Evolutionary conservation across 176 grass and related monocot species (phyloP), one percentile per base, ranked within the genome.

Genomic region (Avena atlantica): DNA sequence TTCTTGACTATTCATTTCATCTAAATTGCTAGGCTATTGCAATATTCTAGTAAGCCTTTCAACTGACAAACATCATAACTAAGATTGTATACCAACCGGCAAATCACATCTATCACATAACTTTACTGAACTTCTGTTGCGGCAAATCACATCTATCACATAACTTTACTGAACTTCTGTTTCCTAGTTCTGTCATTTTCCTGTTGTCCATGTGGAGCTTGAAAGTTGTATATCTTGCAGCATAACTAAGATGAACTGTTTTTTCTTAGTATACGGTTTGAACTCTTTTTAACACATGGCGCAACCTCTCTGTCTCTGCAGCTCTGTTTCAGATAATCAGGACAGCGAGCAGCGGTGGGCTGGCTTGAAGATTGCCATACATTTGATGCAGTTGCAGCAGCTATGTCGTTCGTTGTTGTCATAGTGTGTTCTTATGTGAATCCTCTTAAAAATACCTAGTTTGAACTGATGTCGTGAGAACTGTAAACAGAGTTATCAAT

Each of bases 321-420:
- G 91, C 91, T 9, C 80, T 92, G 62, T 92, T 92, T 72, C 91
- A 92, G 88, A 90, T 92, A 71, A 92, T 92, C 77, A 84, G 91
- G 85, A 92, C 85, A 0, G 91, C 88, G 0, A 87, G 88, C 16
- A 92, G 81, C 5, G 81, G 91, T 0, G 91, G 91, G 20, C 51
- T 90, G 88, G 81, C 91, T 20, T 92, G 71, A 84, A 21, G 29
- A 11, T 6, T 15, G 51, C 76, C 31, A 91, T 81, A 76, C 61
- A 85, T 77, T 81, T 29, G 67, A 81, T 57, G 36, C 68, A 79
- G 60, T 76, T 76, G 86, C 78, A 64, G 86, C 78, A 71, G 61
- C 52, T 63, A 81, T 62, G n/a, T 17, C 6, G 52, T 69, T 37
- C 8, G 8, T 11, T 84, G 75, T 75, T 76, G 74, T 75, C 58